Evolutionary conservation across 441 rosid species (phyloP).

Genomic region (Cnidoscolus chayamansa): DNA sequence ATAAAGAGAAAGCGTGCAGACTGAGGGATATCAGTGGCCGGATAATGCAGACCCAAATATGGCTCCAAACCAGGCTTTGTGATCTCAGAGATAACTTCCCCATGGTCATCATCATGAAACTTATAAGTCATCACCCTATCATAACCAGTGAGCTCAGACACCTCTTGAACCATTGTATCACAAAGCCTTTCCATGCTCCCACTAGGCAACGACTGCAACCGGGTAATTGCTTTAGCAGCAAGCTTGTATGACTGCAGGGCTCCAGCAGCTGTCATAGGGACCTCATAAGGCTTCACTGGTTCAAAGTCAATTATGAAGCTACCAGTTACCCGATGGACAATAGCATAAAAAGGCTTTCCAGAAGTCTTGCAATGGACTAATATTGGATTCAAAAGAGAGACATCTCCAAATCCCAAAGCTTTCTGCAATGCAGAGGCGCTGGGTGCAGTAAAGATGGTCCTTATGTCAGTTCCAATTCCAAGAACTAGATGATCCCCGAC

Average conservation of each 20-base stretch:
- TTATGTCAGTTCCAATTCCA: constrained; percentile 70
- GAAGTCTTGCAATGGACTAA: constrained; percentile 92
- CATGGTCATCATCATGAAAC: constrained; percentile 95
- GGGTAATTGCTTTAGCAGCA: constrained; percentile 89
- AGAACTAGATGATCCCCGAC: constrained; percentile 87
- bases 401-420: constrained; percentile 84
- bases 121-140: constrained; percentile 95
- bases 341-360: constrained; percentile 89
- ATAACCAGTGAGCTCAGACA: constrained; percentile 89
- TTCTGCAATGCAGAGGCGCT: constrained; percentile 84
- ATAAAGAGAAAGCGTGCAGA: constrained; percentile 89
- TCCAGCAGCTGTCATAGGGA: constrained; percentile 95
- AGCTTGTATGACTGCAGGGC: constrained; percentile 94
- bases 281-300: constrained; percentile 93
- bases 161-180: constrained; percentile 93
- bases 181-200: constrained; percentile 91
- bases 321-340: constrained; percentile 82
- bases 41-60: constrained; percentile 89
- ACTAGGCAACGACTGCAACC: constrained; percentile 84
- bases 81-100: constrained; percentile 84
- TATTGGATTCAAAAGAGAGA: constrained; percentile 86
- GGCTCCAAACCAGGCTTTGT: constrained; percentile 89
- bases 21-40: constrained; percentile 96
- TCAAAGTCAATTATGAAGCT: constrained; percentile 88
- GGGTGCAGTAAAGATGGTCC: constrained; percentile 73